Evolutionary conservation across 441 rosid species (phyloP).

Genomic region (Viola pubescens): DNA sequence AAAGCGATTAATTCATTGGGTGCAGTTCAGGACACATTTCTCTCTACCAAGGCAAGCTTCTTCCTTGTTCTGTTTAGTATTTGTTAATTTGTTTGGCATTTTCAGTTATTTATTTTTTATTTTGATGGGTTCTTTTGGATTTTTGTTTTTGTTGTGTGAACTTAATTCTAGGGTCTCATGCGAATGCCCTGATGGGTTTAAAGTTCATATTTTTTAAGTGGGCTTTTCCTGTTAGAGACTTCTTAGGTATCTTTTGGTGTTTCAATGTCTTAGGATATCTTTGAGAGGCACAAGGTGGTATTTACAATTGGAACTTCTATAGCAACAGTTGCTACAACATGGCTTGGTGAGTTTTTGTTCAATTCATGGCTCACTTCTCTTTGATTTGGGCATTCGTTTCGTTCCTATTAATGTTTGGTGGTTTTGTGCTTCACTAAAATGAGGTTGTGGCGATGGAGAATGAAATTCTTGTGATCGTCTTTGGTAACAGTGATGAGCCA

Average conservation of each 20-base stretch:
- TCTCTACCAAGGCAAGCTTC: slow-evolving; percentile 57
- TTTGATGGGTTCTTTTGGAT: neutral
- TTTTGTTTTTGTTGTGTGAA: neutral
- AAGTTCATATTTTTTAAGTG: neutral
- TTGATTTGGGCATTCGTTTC: neutral
- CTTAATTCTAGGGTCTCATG: too few species aligned
- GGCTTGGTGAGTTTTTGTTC: slow-evolving; percentile 51
- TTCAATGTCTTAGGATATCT: slow-evolving; percentile 43
- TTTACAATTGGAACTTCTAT: slow-evolving; percentile 81
- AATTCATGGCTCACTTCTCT: neutral
- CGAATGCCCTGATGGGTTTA: neutral
- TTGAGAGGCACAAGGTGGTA: slow-evolving; percentile 78
- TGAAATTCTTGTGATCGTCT: neutral
- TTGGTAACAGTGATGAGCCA: neutral
- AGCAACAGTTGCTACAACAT: slow-evolving; percentile 87
- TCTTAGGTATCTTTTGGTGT: neutral
- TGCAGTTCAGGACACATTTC: slow-evolving; percentile 66
- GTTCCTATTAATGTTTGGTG: neutral
- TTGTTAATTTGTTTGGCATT: neutral
- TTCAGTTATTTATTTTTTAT: neutral
- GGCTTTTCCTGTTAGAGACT: slow-evolving; percentile 3
- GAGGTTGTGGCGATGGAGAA: neutral
- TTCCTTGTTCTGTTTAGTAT: neutral
- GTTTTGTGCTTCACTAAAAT: neutral
- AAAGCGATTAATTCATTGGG: slow-evolving; percentile 60